Conservation (phyloP, 345 rosid species). For the Eucalyptus regnans region DNA sequence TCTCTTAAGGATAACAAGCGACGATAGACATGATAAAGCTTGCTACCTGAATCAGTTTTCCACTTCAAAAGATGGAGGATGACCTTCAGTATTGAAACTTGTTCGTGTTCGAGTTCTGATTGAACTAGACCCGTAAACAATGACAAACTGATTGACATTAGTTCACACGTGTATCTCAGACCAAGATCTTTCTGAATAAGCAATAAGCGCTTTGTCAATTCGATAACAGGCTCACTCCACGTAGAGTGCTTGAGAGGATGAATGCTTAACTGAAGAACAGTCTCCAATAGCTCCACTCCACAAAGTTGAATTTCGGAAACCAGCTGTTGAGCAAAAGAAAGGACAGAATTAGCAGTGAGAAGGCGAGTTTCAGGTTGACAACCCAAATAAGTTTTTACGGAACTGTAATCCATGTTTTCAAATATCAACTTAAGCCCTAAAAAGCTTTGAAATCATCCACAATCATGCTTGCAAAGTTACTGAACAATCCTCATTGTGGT, state of each 20-base stretch:
- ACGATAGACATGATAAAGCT: neutral
- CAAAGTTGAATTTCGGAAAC: constrained; percentile 41
- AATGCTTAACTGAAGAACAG: constrained; percentile 27
- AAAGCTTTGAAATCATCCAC: neutral
- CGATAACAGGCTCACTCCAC: constrained; percentile 35
- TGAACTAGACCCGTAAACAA: constrained; percentile 41
- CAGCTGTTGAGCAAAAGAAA: constrained; percentile 18
- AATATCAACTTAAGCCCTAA: neutral
- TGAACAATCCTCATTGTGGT: neutral
- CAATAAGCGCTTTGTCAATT: constrained; percentile 46
- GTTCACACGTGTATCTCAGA: constrained; percentile 34
- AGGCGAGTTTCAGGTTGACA: neutral
- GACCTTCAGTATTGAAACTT: constrained; percentile 53
- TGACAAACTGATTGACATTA: constrained; percentile 41
- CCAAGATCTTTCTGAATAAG: constrained; percentile 54
- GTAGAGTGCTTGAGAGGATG: constrained; percentile 23
- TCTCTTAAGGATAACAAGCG: neutral
- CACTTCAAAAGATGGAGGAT: constrained; percentile 57
- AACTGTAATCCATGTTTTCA: neutral
- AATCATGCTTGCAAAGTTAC: neutral
- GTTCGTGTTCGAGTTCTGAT: constrained; percentile 78
- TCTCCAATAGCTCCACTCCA: constrained; percentile 46
- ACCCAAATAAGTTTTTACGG: neutral
- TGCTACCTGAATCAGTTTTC: constrained; percentile 60
- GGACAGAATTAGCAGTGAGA: neutral